phyloP scores from a whole-genome alignment of 176 grass and related monocot genomes.

The Rhynchospora pubera region DNA sequence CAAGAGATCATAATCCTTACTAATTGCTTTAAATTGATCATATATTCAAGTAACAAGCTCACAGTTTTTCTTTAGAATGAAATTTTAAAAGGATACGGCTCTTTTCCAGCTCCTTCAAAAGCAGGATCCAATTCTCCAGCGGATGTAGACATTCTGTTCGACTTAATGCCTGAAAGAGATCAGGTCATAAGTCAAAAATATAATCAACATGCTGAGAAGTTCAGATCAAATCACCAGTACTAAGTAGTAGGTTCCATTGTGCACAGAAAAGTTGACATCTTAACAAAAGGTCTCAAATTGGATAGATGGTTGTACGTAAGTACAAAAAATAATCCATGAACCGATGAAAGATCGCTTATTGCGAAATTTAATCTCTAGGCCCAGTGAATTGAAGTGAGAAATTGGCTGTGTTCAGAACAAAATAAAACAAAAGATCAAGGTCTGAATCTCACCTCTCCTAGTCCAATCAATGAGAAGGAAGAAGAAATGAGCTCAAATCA shows the following conservation, averaged over 20 bases:
- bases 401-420: neutral
- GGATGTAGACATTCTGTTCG: constrained; percentile 51
- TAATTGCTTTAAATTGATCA: neutral
- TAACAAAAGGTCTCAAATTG: constrained; percentile 1
- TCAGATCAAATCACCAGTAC: neutral
- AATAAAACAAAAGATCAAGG: neutral
- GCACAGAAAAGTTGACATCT: neutral
- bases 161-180: constrained; percentile 8
- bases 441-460: constrained; percentile 3
- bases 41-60: neutral
- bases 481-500: neutral
- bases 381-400: constrained; percentile 1
- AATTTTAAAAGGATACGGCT: constrained; percentile 63
- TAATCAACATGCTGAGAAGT: neutral
- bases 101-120: constrained; percentile 62
- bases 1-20: neutral
- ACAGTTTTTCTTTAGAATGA: neutral
- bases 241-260: neutral
- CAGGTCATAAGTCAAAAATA: neutral
- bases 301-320: neutral
- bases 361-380: neutral
- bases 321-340: neutral
- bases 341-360: neutral
- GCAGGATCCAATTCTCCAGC: constrained; percentile 73
- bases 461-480: constrained; percentile 4